Percentiles rank a stretch among this genome's conserved stretches.
phyloP scores from a whole-genome alignment of 345 rosid species.

The Geranium rotundifolium region DNA sequence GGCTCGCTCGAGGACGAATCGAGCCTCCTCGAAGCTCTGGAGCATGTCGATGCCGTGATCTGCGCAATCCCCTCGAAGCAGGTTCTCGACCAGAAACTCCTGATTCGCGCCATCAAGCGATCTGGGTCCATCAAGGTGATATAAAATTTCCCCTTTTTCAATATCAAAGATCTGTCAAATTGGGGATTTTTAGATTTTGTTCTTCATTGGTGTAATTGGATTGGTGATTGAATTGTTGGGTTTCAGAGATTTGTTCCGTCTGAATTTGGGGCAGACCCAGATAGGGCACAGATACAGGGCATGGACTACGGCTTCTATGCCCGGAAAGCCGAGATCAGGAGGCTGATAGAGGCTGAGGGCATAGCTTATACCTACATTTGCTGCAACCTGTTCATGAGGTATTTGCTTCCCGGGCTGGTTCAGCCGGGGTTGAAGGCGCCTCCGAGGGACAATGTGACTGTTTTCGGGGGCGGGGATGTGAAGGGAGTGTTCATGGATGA shows the following conservation, averaged over 20 bases:
- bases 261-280: slow-evolving; percentile 72
- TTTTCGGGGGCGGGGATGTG: slow-evolving; percentile 60
- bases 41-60: slow-evolving; percentile 65
- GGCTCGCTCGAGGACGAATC: slow-evolving; percentile 62
- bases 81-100: slow-evolving; percentile 55
- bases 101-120: slow-evolving; percentile 45
- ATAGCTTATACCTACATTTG: slow-evolving; percentile 61
- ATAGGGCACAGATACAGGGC: slow-evolving; percentile 44
- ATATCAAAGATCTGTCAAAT: neutral
- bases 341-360: slow-evolving; percentile 48
- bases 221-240: slow-evolving; percentile 1
- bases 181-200: neutral
- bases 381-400: slow-evolving; percentile 54
- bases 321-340: slow-evolving; percentile 50
- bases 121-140: slow-evolving; percentile 44
- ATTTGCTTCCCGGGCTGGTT: slow-evolving; percentile 56
- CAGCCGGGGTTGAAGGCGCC: slow-evolving; percentile 62
- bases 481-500: slow-evolving; percentile 41
- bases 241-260: slow-evolving; percentile 81
- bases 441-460: slow-evolving; percentile 46
- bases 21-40: slow-evolving; percentile 57
- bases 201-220: neutral
- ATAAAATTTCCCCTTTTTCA: neutral
- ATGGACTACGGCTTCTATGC: slow-evolving; percentile 52
- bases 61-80: slow-evolving; percentile 61